Evolutionary conservation across 768 basidiomycete genomes (phyloP).

Genomic region (Roridomyces roridus): DNA sequence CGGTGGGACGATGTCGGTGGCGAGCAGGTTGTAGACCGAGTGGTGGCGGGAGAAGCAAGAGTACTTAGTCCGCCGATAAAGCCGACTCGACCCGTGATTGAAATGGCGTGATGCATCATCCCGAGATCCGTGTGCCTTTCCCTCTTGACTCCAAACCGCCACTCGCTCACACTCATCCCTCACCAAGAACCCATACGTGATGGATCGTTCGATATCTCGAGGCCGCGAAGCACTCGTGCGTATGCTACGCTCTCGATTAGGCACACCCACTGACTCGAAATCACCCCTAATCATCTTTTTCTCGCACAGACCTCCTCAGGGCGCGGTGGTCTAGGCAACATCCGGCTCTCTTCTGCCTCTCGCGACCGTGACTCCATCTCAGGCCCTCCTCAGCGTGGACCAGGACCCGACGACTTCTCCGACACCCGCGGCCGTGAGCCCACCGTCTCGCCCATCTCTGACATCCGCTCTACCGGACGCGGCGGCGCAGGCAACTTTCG

Average conservation of each 20-base stretch:
- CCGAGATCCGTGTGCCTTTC: no score
- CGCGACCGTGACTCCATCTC: slow-evolving; percentile 42
- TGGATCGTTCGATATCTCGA: slow-evolving; percentile 59
- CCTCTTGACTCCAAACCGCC: no score
- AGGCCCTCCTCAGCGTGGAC: slow-evolving; percentile 26
- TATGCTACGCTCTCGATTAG: slow-evolving; percentile 13
- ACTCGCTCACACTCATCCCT: no score
- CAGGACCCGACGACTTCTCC: slow-evolving; percentile 63
- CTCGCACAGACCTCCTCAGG: slow-evolving; percentile 6
- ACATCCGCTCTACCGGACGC: slow-evolving; percentile 68
- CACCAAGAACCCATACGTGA: not conserved
- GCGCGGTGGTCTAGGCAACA: slow-evolving; percentile 14
- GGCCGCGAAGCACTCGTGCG: slow-evolving; percentile 67
- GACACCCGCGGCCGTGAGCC: slow-evolving; percentile 68
- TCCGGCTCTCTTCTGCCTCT: slow-evolving; percentile 31
- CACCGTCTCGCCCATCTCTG: slow-evolving; percentile 35
- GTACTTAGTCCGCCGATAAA: no score
- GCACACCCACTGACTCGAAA: no score
- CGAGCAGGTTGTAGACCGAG: no score
- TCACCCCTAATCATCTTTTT: slow-evolving; percentile 1
- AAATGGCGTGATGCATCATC: no score
- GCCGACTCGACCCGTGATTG: no score
- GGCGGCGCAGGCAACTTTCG: slow-evolving; percentile 89
- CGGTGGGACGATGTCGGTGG: no score
- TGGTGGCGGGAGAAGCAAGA: no score